Base-by-base conservation (phyloP, 306 rosid genomes). In the Begonia loranthoides region DNA sequence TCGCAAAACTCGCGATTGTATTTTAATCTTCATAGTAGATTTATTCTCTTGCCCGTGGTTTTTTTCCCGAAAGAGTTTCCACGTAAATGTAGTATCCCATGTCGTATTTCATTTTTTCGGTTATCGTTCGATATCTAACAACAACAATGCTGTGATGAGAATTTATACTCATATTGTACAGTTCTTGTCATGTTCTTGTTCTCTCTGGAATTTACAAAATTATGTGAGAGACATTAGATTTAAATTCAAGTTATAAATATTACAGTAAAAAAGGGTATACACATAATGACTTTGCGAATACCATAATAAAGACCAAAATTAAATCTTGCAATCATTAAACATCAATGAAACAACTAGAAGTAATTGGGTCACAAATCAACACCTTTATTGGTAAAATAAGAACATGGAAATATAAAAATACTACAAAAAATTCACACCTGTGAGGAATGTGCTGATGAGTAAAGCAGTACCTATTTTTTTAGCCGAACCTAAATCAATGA, bases 151-250 rank as follows among this genome's bases (percentile, higher is more conserved):
- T 95, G 46, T 82, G 90, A 74, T 89, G 97, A 53, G 97, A 84
- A 78, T 89, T 89, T 94, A 82, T 82, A 64, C 95, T 89, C 97
- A 79, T 89, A 89, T 79, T 95, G 82, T 43, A 94, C 97, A 55
- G 97, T 89, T 64, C 97, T 94, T 0, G 97, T 89, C 84, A 89
- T 73, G 74, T 89, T 89, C 79, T 89, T 89, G 65, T 89, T 89
- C 68, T 89, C 95, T 60, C 97, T 89, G 84, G 75, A 68, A 46
- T 60, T 47, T 6, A 70, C 60, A 72, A 53, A 33, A 62, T 57
- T 59, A 59, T 55, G 52, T 67, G 44, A 77, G 56, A 62, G 22
- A 19, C 2, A 19, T 19, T 19, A 19, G 22, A 19, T 19, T 19
- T 19, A 19, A 19, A 19, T 19, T 19, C 22, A 19, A 19, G 3